Percentiles rank a stretch among this genome's conserved stretches.
phyloP scores from a whole-genome alignment of 441 rosid species.

The Croton laevigatus region DNA sequence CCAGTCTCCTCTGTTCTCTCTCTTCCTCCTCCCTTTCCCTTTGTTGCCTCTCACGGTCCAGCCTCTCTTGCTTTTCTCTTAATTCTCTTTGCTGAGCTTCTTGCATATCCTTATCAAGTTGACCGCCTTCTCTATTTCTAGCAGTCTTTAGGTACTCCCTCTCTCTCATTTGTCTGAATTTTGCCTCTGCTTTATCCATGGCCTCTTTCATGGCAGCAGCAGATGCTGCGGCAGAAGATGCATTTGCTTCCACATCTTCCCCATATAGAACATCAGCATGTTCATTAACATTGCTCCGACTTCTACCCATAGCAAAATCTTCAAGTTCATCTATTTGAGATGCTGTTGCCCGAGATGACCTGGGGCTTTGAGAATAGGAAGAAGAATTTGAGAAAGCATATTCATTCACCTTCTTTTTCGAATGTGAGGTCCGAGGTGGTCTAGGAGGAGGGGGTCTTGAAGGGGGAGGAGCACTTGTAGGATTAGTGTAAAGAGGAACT shows the following conservation, averaged over 20 bases:
- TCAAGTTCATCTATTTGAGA: constrained; percentile 69
- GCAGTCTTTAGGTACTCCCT: constrained; percentile 65
- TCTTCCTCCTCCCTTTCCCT: constrained; percentile 52
- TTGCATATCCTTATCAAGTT: constrained; percentile 43
- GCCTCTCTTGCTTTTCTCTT: constrained; percentile 62
- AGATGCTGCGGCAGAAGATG: constrained; percentile 64
- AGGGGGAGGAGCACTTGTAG: constrained; percentile 86
- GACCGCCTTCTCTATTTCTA: constrained; percentile 63
- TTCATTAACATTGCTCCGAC: constrained; percentile 38
- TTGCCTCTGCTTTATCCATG: constrained; percentile 94
- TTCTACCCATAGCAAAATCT: constrained; percentile 56
- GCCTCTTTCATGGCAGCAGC: constrained; percentile 96
- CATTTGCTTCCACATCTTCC: constrained; percentile 52
- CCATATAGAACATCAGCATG: constrained; percentile 40
- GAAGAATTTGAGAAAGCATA: constrained; percentile 47
- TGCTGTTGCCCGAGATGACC: constrained; percentile 34
- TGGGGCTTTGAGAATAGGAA: constrained; percentile 41
- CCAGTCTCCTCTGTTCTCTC: constrained; percentile 2
- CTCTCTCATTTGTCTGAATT: constrained; percentile 87
- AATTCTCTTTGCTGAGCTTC: constrained; percentile 62
- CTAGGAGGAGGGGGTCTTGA: constrained; percentile 92
- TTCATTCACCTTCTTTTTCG: constrained; percentile 47
- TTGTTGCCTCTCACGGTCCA: constrained; percentile 52
- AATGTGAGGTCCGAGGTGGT: constrained; percentile 55
- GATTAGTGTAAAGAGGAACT: constrained; percentile 82